Percentiles rank a stretch among this genome's conserved stretches.
These are phyloP conservation scores for Spinacia oleracea DNA, from an alignment of 179 eudicot genomes.

Conservation along the genomic window DNA sequence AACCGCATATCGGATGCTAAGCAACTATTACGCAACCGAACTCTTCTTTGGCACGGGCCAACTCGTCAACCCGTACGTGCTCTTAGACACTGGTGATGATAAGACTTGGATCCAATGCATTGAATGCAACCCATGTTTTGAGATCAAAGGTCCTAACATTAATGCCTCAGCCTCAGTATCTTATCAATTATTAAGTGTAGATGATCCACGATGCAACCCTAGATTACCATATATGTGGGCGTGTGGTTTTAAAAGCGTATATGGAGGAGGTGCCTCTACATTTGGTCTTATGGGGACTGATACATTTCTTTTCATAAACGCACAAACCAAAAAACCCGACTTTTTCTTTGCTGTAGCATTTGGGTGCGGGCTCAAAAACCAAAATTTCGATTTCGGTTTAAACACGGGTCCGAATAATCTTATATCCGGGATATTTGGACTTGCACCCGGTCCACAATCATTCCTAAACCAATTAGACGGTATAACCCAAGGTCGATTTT, in stretches of 20 bases:
- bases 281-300: constrained; percentile 10
- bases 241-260: not conserved
- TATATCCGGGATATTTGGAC: constrained; percentile 19
- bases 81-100: constrained; percentile 11
- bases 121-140: constrained; percentile 26
- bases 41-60: not conserved
- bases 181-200: not conserved
- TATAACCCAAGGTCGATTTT: constrained; percentile 17
- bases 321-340: not conserved
- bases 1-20: not conserved
- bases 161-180: not conserved
- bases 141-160: not conserved
- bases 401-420: not conserved
- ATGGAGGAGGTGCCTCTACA: not conserved
- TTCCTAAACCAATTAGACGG: constrained; percentile 13
- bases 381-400: not conserved
- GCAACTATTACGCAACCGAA: not conserved
- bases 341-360: not conserved
- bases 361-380: constrained; percentile 25
- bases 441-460: constrained; percentile 8
- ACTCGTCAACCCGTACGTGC: not conserved
- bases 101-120: constrained; percentile 30
- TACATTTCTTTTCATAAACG: not conserved
- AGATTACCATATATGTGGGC: not conserved
- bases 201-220: constrained; percentile 13